Base-by-base conservation (phyloP, 2,329 filamentous ascomycete genomes). In the Ceratocystis huliohia region DNA sequence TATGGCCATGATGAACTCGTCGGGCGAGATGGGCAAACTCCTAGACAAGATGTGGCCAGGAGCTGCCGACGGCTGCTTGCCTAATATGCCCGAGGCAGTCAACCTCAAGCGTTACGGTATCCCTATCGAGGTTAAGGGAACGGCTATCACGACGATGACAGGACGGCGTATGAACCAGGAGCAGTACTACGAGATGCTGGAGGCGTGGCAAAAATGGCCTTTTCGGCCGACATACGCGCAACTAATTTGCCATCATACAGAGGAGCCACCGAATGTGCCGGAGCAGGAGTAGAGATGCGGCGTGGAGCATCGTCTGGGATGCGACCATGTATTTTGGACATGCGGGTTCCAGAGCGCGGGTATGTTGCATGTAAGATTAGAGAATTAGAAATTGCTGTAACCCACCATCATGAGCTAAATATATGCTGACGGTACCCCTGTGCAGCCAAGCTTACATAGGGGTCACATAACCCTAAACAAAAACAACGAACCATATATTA, bases 191-290 rank as follows among this genome's bases (percentile, higher is more conserved):
- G 82, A 87, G 68, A 74, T 89, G 17, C 68, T 85, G 3, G 77
- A 82, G 69, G 80, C 81, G 0, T 89, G 84, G 79, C 78, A 83
- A 73, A 75, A 80, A 63, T 90, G 87, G 87, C 86, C 86, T 0
- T 88, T 88, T 69, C 74, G 75, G 2, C 84, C 84, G 1, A 70
- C 72, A 1, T 81, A 81, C 69, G 57, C 73, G 5, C 76, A 82
- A 67, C 73, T 84, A 64, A 74, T 84, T n/a, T 74, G 75, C 4
- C 75, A 80, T 30, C 69, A 74, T 10, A 61, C 70, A 2, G 75
- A 75, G 20, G 74, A 75, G 41, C 48, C 64, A 37, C 22, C 56
- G 13, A 56, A 28, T 15, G 28, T 7, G 10, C 1, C 30, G 10
- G 17, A 25, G 4, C 15, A 7, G 28, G 61, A 63, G 44, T n/a